phyloP scores from a whole-genome alignment of 192 early-diverging fungal species.

The Geranomyces michiganensis region DNA sequence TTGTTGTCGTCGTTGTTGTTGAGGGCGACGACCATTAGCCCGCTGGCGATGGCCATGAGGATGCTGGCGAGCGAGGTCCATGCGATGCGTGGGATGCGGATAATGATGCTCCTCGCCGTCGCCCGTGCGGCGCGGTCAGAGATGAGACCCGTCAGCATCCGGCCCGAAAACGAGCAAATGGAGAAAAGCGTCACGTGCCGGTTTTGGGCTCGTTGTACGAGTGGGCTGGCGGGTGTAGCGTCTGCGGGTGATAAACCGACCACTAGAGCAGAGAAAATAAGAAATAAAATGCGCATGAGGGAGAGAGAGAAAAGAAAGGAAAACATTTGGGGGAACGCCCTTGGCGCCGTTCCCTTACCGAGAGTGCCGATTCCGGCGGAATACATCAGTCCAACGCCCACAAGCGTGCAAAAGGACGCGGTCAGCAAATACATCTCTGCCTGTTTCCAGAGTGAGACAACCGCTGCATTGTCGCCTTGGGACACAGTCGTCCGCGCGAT shows the following conservation, averaged over 20 bases:
- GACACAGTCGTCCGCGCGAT: no score
- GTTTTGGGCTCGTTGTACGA: background rate
- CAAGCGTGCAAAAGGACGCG: background rate
- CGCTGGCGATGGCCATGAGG: background rate
- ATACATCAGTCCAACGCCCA: background rate
- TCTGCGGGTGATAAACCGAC: background rate
- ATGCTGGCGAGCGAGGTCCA: conserved; percentile 1
- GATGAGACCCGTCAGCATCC: background rate
- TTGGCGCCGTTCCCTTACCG: background rate
- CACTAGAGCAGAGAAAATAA: background rate
- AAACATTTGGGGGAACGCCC: no score
- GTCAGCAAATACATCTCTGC: background rate
- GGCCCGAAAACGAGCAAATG: background rate
- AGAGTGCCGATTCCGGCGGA: conserved; percentile 1
- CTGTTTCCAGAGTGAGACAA: background rate
- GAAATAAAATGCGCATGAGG: no score
- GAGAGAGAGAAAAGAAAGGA: no score
- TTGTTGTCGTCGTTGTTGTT: no score
- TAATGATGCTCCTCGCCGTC: no score
- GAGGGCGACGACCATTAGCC: background rate
- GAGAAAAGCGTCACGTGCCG: background rate
- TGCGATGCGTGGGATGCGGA: background rate
- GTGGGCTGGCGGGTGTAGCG: background rate
- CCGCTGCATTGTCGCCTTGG: no score
- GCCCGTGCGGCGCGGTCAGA: background rate